These are phyloP conservation scores for Hawksworthiomyces lignivorus DNA, from an alignment of 2,329 filamentous ascomycete species.

Conservation along the genomic window DNA sequence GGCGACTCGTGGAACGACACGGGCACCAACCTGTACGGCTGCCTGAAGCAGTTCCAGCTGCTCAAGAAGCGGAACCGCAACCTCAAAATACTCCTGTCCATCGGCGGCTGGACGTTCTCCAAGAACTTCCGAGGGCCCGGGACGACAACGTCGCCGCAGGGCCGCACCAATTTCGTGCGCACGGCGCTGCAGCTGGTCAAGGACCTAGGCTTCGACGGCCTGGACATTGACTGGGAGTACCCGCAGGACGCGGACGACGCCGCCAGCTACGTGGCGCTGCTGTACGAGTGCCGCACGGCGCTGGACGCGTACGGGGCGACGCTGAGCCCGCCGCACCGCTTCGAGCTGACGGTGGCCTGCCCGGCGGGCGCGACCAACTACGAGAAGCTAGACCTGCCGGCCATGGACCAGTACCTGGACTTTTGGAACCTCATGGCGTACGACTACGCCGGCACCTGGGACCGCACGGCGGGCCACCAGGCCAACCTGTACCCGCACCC, in stretches of 20 bases:
- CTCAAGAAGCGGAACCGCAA: constrained; percentile 75
- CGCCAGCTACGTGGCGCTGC: constrained; percentile 49
- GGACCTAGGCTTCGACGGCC: constrained; percentile 68
- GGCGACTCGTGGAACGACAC: constrained; percentile 62
- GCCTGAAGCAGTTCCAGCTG: constrained; percentile 79
- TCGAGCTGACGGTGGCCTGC: constrained; percentile 58
- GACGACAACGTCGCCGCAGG: constrained; percentile 59
- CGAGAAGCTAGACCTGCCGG: constrained; percentile 51
- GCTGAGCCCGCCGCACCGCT: constrained; percentile 39
- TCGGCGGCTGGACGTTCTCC: constrained; percentile 91
- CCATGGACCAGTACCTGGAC: constrained; percentile 59
- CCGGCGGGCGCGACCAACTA: constrained; percentile 57
- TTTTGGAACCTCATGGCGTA: constrained; percentile 86
- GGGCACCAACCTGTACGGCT: constrained; percentile 80
- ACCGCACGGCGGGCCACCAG: constrained; percentile 63
- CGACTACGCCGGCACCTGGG: constrained; percentile 82
- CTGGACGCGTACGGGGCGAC: constrained; percentile 49
- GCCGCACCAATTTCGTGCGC: constrained; percentile 64
- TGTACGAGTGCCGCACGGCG: constrained; percentile 46
- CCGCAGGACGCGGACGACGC: constrained; percentile 49
- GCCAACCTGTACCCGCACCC: constrained; percentile 61
- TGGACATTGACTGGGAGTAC: constrained; percentile 55
- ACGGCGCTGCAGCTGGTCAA: constrained; percentile 69
- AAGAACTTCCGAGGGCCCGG: constrained; percentile 72
- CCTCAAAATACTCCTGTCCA: constrained; percentile 76